Percentiles rank a stretch among this genome's conserved stretches.
Evolutionary conservation across 352 stramenopile genomes (phyloP).

Genomic region (Thalassiosira hispida): DNA sequence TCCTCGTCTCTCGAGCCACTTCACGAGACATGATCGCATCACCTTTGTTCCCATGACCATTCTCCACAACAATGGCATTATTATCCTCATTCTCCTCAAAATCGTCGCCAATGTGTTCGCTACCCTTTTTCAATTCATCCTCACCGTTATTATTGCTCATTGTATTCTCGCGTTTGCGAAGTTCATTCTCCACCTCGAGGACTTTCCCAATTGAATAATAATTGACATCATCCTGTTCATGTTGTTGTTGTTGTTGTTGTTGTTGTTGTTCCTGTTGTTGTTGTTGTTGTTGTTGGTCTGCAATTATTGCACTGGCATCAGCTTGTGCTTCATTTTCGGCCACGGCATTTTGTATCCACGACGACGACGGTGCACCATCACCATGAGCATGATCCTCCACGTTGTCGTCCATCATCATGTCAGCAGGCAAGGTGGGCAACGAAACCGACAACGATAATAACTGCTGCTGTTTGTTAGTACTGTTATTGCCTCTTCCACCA

Average conservation of each 20-base stretch:
- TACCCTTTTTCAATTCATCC: too few relatives aligned
- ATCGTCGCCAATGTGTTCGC: too few relatives aligned
- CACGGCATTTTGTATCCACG: neutral
- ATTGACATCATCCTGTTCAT: neutral
- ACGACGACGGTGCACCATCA: neutral
- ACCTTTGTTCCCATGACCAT: too few relatives aligned
- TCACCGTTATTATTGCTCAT: too few relatives aligned
- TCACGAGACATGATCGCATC: too few relatives aligned
- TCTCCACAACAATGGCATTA: conserved; percentile 1
- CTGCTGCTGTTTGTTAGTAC: neutral
- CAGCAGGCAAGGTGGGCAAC: neutral
- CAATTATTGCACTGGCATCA: neutral
- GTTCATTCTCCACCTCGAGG: neutral
- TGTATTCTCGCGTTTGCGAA: too few relatives aligned
- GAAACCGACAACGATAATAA: neutral
- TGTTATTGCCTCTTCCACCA: too few relatives aligned
- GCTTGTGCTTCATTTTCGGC: neutral
- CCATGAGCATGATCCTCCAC: neutral
- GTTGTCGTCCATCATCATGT: neutral
- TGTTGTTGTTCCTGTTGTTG: neutral
- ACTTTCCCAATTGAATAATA: neutral
- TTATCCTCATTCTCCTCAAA: too few relatives aligned
- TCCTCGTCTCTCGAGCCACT: too few relatives aligned
- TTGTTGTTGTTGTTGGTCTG: neutral
- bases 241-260: neutral